Evolutionary conservation across 139 green algal species (phyloP).

Genomic region (Penium margaritaceum): DNA sequence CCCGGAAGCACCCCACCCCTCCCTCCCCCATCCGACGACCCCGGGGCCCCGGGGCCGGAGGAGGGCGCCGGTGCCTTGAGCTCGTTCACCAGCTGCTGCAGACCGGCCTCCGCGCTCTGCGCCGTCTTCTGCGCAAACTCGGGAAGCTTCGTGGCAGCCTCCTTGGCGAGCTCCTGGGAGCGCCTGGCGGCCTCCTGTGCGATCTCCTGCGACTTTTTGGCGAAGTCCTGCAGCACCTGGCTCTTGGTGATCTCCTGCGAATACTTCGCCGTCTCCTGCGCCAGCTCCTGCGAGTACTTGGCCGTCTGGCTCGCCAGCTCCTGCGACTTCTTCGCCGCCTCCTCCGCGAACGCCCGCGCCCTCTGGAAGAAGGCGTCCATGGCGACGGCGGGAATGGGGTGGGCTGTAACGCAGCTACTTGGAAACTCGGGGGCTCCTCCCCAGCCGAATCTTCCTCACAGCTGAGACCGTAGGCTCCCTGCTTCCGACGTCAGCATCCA

Average conservation of each 20-base stretch:
- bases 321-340: constrained; percentile 4
- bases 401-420: too few relatives aligned
- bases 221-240: too few relatives aligned
- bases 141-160: too few relatives aligned
- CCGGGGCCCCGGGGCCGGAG: background rate
- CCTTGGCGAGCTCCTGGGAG: too few relatives aligned
- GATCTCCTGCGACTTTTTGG: constrained; percentile 6
- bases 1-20: background rate
- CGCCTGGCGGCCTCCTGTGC: constrained; percentile 20
- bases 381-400: too few relatives aligned
- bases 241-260: too few relatives aligned
- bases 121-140: too few relatives aligned
- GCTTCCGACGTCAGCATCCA: too few relatives aligned
- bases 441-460: too few relatives aligned
- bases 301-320: constrained; percentile 3
- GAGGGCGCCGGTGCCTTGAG: background rate
- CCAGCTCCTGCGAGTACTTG: background rate
- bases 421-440: too few relatives aligned
- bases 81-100: constrained; percentile 10
- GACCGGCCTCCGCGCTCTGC: background rate
- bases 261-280: background rate
- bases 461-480: too few relatives aligned
- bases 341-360: constrained; percentile 6
- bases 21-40: too few relatives aligned
- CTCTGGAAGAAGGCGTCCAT: constrained; percentile 12